These are phyloP conservation scores for Rhizopogon rudus DNA, from an alignment of 768 basidiomycete species.

Conservation along the genomic window DNA sequence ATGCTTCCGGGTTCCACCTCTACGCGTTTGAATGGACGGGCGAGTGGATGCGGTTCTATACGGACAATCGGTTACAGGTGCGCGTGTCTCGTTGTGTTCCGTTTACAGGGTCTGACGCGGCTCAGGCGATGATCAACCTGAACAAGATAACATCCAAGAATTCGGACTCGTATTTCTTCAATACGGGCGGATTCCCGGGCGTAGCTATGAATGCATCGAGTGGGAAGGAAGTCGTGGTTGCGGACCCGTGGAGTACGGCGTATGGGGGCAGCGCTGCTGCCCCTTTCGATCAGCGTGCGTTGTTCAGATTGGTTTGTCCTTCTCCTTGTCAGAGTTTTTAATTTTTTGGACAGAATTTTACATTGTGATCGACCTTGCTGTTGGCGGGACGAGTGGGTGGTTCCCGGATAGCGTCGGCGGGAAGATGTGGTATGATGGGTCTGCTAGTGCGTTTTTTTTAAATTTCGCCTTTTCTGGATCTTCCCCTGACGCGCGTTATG, in stretches of 20 bases:
- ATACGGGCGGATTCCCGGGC: slow-evolving; percentile 44
- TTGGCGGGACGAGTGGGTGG: slow-evolving; percentile 71
- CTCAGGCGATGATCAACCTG: slow-evolving; percentile 45
- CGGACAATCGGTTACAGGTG: slow-evolving; percentile 40
- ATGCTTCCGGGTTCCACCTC: slow-evolving; percentile 44
- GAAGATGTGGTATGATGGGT: slow-evolving; percentile 56
- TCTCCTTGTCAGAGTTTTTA: background rate
- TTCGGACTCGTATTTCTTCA: slow-evolving; percentile 46
- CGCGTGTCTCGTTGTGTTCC: background rate
- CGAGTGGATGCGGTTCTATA: slow-evolving; percentile 48
- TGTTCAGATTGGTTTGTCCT: background rate
- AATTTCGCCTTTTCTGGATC: background rate
- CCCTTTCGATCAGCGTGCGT: slow-evolving; percentile 42
- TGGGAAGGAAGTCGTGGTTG: slow-evolving; percentile 32
- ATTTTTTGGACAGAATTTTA: slow-evolving; percentile 57
- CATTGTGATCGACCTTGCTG: slow-evolving; percentile 74
- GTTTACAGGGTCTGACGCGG: background rate
- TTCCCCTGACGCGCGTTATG: background rate
- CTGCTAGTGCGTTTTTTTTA: slow-evolving; percentile 34
- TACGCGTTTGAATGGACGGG: slow-evolving; percentile 60
- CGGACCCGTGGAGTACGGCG: slow-evolving; percentile 45
- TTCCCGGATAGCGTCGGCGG: slow-evolving; percentile 47
- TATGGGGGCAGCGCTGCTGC: slow-evolving; percentile 41
- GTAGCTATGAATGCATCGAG: slow-evolving; percentile 40
- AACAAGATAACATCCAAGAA: slow-evolving; percentile 33